Evolutionary conservation across 139 green algal genomes (phyloP).

Genomic region (Volvox reticuliferus): DNA sequence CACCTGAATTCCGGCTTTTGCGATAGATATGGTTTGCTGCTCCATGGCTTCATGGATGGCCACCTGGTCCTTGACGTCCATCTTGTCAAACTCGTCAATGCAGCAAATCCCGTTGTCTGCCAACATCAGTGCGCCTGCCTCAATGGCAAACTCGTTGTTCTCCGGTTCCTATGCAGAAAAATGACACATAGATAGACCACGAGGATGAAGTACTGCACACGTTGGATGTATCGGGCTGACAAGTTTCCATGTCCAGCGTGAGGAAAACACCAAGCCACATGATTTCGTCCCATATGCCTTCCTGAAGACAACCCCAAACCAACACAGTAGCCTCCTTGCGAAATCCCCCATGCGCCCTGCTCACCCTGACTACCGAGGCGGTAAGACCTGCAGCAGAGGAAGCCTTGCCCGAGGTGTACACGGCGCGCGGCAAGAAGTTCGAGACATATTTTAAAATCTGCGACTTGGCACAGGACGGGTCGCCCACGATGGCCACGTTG

Average conservation of each 20-base stretch:
- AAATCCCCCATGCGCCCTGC: background rate
- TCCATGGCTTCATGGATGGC: slow-evolving; percentile 96
- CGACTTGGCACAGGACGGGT: slow-evolving; percentile 95
- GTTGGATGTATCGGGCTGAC: too few species aligned
- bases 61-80: slow-evolving; percentile 93
- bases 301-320: too few species aligned
- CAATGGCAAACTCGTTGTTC: slow-evolving; percentile 96
- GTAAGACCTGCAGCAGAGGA: slow-evolving; percentile 97
- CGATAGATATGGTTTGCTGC: slow-evolving; percentile 99
- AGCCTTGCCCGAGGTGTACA: slow-evolving; percentile 98
- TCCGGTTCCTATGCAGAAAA: slow-evolving; percentile 77
- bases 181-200: background rate
- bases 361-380: slow-evolving; percentile 93
- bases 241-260: too few species aligned
- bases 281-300: too few species aligned
- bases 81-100: slow-evolving; percentile 99
- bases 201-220: too few species aligned
- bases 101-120: slow-evolving; percentile 97
- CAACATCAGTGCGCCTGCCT: slow-evolving; percentile 98
- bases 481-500: slow-evolving; percentile 98
- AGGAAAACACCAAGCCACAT: too few species aligned
- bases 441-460: slow-evolving; percentile 95
- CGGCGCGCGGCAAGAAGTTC: slow-evolving; percentile 88
- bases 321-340: too few species aligned
- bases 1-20: slow-evolving; percentile 99